Base-by-base conservation (phyloP, 768 basidiomycete genomes). In the Russula virescens region DNA sequence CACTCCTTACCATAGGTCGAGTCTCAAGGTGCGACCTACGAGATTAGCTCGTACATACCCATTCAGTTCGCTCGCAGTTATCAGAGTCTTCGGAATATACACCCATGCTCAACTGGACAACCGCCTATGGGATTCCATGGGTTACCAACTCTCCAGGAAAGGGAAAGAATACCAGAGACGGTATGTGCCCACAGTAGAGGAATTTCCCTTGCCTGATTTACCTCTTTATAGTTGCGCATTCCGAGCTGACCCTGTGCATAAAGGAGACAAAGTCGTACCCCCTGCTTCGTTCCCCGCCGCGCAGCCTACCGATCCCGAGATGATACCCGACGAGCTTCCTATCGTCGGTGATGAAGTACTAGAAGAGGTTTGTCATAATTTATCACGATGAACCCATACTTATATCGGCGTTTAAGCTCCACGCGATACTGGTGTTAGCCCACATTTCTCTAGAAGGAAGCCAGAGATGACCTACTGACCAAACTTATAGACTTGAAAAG, bases 341-440 rank as follows among this genome's bases (percentile, higher is more conserved):
- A 73, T 72, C 49, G 65, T 81, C 19, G 77, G 77, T 5, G 71
- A 76, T 7, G 76, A 83, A 35, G 78, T 81, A 49, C 73, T 75
- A 48, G 78, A 79, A 60, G 77, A 83, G 75, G 83, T 84, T 64
- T 23, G 58, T 55, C 48, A 23, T 3, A 43, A 35, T 55, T 4
- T 34, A 21, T 8, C 5, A 18, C 2, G 13, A 40, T 40, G 23
- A 19, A 2, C 5, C 6, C 7, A 55, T 51, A 47, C 47, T 64
- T 31, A 64, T 51, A 35, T 35, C 13, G 3, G 48, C 23, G 26
- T 60, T 55, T 9, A 50, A 86, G 83, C 73, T 86, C 10, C 84
- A 87, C 66, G 75, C 80, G 1, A 76, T 86, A 26, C 76, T 86
- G n/a, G 78, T 83, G 84, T 86, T 69, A 59, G 63, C 53, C 26